Conservation (phyloP, 2,329 filamentous ascomycete species). For the Pseudogymnoascus sp. region DNA sequence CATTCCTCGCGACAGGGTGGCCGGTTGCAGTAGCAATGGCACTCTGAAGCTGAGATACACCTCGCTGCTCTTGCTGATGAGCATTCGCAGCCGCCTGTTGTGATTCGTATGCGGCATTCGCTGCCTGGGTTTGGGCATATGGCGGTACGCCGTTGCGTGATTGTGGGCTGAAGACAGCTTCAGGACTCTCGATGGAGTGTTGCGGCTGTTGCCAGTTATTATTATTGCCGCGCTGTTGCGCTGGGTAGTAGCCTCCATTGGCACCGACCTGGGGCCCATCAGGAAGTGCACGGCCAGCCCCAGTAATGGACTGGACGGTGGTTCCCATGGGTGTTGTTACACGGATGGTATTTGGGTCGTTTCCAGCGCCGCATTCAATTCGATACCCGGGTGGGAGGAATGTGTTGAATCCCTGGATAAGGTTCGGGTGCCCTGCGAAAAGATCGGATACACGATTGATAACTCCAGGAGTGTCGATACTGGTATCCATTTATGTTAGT, state of each 20-base stretch:
- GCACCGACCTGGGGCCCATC: slow-evolving; percentile 24
- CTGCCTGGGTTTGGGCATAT: slow-evolving; percentile 38
- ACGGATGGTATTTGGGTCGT: slow-evolving; percentile 90
- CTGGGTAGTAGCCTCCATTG: slow-evolving; percentile 34
- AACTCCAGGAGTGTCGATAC: slow-evolving; percentile 93
- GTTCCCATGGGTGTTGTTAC: slow-evolving; percentile 98
- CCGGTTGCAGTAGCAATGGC: slow-evolving; percentile 39
- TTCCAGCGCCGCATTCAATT: slow-evolving; percentile 89
- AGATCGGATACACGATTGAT: slow-evolving; percentile 94
- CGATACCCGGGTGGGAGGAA: slow-evolving; percentile 92
- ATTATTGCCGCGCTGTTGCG: slow-evolving; percentile 19
- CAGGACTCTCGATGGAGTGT: slow-evolving; percentile 55
- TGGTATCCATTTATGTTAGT: slow-evolving; percentile 25
- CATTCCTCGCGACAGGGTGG: slow-evolving; percentile 43
- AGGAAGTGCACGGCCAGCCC: slow-evolving; percentile 38
- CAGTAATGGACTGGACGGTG: slow-evolving; percentile 77
- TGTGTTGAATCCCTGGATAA: slow-evolving; percentile 97
- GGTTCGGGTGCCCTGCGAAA: slow-evolving; percentile 88
- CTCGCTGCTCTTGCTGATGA: slow-evolving; percentile 58
- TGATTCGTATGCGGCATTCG: slow-evolving; percentile 33
- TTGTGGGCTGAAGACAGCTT: slow-evolving; percentile 53
- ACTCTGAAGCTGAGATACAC: slow-evolving; percentile 58
- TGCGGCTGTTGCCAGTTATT: slow-evolving; percentile 49
- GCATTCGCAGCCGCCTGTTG: slow-evolving; percentile 34
- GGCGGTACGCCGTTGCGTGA: slow-evolving; percentile 39